Evolutionary conservation across 371 early-diverging fungal genomes (phyloP), one percentile per base, ranked within the genome.

Genomic region (Rhizomucor pusillus): DNA sequence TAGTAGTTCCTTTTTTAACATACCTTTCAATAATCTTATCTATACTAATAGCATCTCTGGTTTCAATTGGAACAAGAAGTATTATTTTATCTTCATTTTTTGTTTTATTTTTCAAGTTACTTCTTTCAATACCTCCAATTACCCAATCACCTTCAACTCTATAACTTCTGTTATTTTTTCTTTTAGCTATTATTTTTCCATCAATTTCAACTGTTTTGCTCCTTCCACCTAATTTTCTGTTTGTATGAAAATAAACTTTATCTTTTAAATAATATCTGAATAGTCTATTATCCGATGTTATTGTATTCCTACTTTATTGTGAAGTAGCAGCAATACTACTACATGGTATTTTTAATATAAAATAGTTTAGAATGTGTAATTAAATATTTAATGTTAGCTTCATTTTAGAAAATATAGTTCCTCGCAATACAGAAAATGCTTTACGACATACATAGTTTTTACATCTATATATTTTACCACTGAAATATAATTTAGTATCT

Each of bases 141-240:
- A 56, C 16, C 56, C 50, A 56, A 18, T 19, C 49, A 43, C 48
- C 56, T 33, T 56, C 56, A 43, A 56, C 56, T 29, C 19, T 24
- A 34, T 56, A 49, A 33, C 44, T 34, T 43, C 35, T 56, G 43
- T 54, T 14, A 36, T 54, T 45, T 45, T 46, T 54, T 44, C 46
- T 44, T 45, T 54, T 54, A 19, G 35, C 54, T 29, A 54, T 45
- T 54, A 45, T 54, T 4, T 3, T 16, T 11, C 12, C 41, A 19
- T 41, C 41, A 3, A 41, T 11, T 41, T 41, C 41, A 16, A 34
- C 43, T 4, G 43, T 54, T 36, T 39, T 37, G 25, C 41, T 47
- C 33, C 16, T 12, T 11, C 55, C 55, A 24, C 55, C 48, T 14
- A 55, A 47, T 40, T 55, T 55, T 34, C 45, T 43, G 19, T 19